Evolutionary conservation across 2,329 filamentous ascomycete genomes (phyloP).

Genomic region (Coniochaeta ligniaria): DNA sequence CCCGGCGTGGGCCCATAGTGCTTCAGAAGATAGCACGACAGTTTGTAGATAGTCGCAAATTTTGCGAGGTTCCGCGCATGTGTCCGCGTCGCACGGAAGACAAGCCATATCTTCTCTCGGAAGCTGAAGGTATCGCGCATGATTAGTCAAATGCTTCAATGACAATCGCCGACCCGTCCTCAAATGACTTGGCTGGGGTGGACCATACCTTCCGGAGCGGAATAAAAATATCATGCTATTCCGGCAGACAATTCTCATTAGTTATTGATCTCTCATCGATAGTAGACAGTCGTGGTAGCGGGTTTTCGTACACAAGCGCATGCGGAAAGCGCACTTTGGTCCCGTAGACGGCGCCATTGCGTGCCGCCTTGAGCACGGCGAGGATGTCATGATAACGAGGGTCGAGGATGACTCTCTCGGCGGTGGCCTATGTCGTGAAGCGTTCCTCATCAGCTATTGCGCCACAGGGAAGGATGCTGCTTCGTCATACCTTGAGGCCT

Average conservation of each 20-base stretch:
- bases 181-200: slow-evolving; percentile 1
- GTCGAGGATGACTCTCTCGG: slow-evolving; percentile 74
- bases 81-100: slow-evolving; percentile 79
- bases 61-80: slow-evolving; percentile 88
- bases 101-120: slow-evolving; percentile 68
- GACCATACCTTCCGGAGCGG: slow-evolving; percentile 74
- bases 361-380: slow-evolving; percentile 81
- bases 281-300: neutral
- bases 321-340: slow-evolving; percentile 97
- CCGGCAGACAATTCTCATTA: neutral
- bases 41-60: slow-evolving; percentile 89
- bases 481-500: slow-evolving; percentile 13
- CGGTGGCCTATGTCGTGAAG: slow-evolving; percentile 42
- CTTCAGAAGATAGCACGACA: slow-evolving; percentile 68
- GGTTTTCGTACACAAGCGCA: slow-evolving; percentile 62
- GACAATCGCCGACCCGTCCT: neutral
- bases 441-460: neutral
- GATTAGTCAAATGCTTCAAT: neutral
- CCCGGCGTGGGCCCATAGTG: slow-evolving; percentile 49
- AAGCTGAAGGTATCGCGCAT: slow-evolving; percentile 32
- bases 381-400: slow-evolving; percentile 80
- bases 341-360: slow-evolving; percentile 96
- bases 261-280: neutral
- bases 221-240: slow-evolving; percentile 91
- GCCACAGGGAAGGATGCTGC: neutral